Conservation (phyloP, 306 rosid genomes). For the Begonia masoniana region DNA sequence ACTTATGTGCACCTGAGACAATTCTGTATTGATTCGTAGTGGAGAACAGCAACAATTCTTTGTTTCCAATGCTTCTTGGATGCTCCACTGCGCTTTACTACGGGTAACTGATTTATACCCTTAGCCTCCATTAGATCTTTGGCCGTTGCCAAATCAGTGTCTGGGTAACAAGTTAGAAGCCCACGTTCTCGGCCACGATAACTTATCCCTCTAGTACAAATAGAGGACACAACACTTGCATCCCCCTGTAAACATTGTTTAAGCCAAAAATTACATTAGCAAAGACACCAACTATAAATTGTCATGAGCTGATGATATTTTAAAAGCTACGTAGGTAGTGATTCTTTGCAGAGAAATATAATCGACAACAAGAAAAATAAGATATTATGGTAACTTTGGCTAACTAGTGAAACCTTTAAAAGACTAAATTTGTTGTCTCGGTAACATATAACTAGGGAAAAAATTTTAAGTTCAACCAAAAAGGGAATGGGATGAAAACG, state of each 20-base stretch:
- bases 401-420: too few species aligned
- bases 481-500: too few species aligned
- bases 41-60: constrained; percentile 69
- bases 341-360: too few species aligned
- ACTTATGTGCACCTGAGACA: constrained; percentile 55
- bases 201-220: constrained; percentile 73
- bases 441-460: too few species aligned
- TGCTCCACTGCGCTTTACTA: constrained; percentile 54
- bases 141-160: constrained; percentile 64
- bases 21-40: constrained; percentile 52
- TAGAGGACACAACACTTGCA: constrained; percentile 58
- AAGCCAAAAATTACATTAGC: too few species aligned
- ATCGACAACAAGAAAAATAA: too few species aligned
- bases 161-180: constrained; percentile 71
- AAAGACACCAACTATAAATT: too few species aligned
- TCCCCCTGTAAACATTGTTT: constrained; percentile 34
- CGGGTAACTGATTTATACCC: constrained; percentile 84
- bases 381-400: too few species aligned
- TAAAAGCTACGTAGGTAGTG: too few species aligned
- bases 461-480: too few species aligned
- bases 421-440: too few species aligned
- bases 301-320: too few species aligned
- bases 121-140: constrained; percentile 95
- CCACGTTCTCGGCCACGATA: constrained; percentile 79
- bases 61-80: constrained; percentile 38